Base-by-base conservation (phyloP, 495 filamentous ascomycete genomes). In the Hamigera avellanea region DNA sequence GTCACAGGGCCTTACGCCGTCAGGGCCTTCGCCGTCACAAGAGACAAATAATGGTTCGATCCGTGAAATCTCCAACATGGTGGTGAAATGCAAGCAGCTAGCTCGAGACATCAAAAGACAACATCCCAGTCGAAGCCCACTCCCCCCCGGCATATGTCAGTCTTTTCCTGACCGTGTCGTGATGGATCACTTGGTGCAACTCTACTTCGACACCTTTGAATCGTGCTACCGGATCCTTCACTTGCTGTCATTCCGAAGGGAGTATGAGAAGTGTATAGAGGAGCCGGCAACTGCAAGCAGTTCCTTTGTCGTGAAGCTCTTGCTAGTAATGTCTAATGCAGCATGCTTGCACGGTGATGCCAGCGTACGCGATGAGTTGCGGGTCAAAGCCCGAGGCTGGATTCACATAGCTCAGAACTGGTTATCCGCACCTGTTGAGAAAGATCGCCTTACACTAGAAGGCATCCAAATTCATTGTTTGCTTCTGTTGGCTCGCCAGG, bases 401-500 rank as follows among this genome's bases (percentile, higher is more conserved):
- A 47, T 74, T 10, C 56, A 69, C 30, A 50, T 57, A 5, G 50
- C 65, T 8, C 67, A 76, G 36, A 52, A 50, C 0, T 75, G 72
- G 72, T 53, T 75, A 5, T 64, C 64, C 0, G 65, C 48, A 0
- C 72, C 72, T 0, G 17, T 69, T 2, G 62, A 72, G 37, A 75
- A 74, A 40, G 50, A 62, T 15, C 56, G 63, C 5, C 37, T 75
- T 1, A 49, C 54, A 23, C 31, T 72, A 9, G 42, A 45, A 1
- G 60, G 58, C 0, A 19, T 77, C 0, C 72, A 73, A 42, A 49
- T 73, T 3, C 54, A 72, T 33, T 74, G 69, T 32, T 48, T 78
- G 10, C 39, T 62, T 0, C 48, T 73, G 14, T 53, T 78, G 13
- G 62, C 69, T 5, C 62, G 69, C 2, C 62, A 73, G 37, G 52